Evolutionary conservation across 352 stramenopile species (phyloP).

Genomic region (Globisporangium paddicum): DNA sequence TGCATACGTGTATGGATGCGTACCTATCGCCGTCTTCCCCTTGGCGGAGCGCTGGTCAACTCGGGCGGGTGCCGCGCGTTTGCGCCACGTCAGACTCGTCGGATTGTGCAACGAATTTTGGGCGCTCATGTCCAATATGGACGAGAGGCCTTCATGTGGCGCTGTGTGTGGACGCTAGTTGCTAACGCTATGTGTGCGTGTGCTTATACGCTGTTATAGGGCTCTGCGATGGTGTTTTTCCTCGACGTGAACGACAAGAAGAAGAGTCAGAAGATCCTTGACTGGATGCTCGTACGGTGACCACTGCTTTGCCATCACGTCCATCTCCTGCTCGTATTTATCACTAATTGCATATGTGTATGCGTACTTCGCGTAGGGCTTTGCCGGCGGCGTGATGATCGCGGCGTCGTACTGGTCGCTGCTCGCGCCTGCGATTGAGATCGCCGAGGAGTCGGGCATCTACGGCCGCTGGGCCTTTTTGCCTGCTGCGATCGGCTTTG

Average conservation of each 20-base stretch:
- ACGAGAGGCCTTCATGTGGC: neutral
- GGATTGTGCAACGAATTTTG: conserved; percentile 1
- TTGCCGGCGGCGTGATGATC: conserved; percentile 88
- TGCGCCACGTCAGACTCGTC: conserved; percentile 1
- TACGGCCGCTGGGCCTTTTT: conserved; percentile 83
- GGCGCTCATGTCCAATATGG: neutral
- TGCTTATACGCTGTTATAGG: conserved; percentile 17
- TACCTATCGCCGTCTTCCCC: neutral
- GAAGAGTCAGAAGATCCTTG: conserved; percentile 77
- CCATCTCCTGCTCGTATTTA: too few species aligned
- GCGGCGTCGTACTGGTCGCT: conserved; percentile 89
- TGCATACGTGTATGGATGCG: neutral
- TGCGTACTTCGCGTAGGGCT: conserved; percentile 55
- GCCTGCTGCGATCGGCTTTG: conserved; percentile 80
- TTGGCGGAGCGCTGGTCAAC: neutral
- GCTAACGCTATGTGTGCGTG: neutral
- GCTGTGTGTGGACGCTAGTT: neutral
- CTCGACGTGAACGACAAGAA: conserved; percentile 73
- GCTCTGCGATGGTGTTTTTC: conserved; percentile 76
- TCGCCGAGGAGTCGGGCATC: conserved; percentile 71
- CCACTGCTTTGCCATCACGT: neutral
- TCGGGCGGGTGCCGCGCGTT: neutral
- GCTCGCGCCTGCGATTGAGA: conserved; percentile 83
- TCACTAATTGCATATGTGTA: too few species aligned
- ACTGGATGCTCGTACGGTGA: conserved; percentile 63